Evolutionary conservation across 352 stramenopile species (phyloP).

Genomic region (Pythium myriotylum): DNA sequence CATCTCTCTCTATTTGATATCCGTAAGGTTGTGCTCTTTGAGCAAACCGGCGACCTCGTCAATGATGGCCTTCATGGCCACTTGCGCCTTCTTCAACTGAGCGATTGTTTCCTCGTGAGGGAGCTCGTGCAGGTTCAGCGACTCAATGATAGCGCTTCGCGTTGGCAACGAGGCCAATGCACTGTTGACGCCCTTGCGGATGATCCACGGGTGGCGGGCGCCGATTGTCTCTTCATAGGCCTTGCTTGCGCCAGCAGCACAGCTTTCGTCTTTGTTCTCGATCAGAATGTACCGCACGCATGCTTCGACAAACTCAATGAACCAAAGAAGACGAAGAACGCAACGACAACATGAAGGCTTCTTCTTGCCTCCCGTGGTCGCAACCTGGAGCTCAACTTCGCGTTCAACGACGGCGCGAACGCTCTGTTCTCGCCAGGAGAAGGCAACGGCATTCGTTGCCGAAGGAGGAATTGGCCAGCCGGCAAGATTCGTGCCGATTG

Average conservation of each 20-base stretch:
- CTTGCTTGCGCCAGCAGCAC: constrained; percentile 61
- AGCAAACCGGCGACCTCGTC: constrained; percentile 54
- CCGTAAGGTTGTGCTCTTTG: constrained; percentile 64
- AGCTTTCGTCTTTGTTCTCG: constrained; percentile 68
- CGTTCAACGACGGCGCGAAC: constrained; percentile 59
- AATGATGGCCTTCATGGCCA: constrained; percentile 50
- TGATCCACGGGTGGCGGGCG: constrained; percentile 80
- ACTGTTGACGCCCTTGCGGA: constrained; percentile 82
- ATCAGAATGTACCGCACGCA: constrained; percentile 70
- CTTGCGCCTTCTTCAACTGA: constrained; percentile 46
- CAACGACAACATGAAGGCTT: constrained; percentile 78
- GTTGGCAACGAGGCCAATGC: constrained; percentile 66
- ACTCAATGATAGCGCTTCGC: constrained; percentile 53
- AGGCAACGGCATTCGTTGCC: constrained; percentile 16
- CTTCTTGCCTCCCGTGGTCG: constrained; percentile 78
- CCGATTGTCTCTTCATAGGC: constrained; percentile 86
- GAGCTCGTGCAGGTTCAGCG: constrained; percentile 43
- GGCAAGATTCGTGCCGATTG: constrained; percentile 66
- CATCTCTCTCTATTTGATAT: constrained; percentile 63
- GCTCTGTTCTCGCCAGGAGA: constrained; percentile 56
- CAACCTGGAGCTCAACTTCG: constrained; percentile 64
- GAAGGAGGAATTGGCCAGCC: constrained; percentile 38
- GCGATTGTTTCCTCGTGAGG: constrained; percentile 39
- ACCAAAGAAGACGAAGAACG: constrained; percentile 77
- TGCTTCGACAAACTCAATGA: constrained; percentile 83